These are phyloP conservation scores for Poronia punctata DNA, from an alignment of 495 filamentous ascomycete species.

Conservation along the genomic window DNA sequence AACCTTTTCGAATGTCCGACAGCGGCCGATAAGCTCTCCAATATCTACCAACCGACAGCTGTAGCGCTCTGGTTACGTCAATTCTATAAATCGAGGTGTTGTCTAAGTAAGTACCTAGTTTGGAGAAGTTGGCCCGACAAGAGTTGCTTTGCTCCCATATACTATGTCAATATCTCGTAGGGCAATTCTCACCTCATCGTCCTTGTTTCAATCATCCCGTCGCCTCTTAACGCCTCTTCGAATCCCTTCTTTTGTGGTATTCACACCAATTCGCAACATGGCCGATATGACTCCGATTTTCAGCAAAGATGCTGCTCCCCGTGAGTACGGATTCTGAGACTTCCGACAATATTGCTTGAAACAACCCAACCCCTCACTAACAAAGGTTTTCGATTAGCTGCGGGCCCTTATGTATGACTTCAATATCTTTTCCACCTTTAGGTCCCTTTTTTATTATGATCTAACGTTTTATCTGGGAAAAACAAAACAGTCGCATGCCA, in stretches of 20 bases:
- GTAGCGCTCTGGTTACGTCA: conserved; percentile 2
- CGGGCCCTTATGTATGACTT: conserved; percentile 48
- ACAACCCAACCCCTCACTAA: conserved; percentile 15
- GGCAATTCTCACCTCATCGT: conserved; percentile 1
- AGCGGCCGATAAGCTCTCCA: not conserved
- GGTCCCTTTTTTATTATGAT: conserved; percentile 1
- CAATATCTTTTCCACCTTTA: not conserved
- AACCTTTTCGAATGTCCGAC: not conserved
- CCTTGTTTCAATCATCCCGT: not conserved
- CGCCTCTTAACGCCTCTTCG: not conserved
- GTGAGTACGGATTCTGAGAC: conserved; percentile 34
- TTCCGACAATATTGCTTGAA: not conserved
- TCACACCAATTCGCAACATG: conserved; percentile 29
- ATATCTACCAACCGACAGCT: not conserved
- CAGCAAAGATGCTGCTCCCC: conserved; percentile 44
- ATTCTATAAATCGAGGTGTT: not conserved
- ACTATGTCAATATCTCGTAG: conserved; percentile 8
- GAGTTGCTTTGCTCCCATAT: not conserved
- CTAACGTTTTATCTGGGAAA: too few relatives aligned
- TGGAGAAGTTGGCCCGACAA: not conserved
- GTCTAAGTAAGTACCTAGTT: conserved; percentile 1
- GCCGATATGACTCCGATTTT: conserved; percentile 42
- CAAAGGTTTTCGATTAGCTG: conserved; percentile 31
- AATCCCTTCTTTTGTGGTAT: conserved; percentile 6
- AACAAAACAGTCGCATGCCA: conserved; percentile 73